A percentile compares a stretch with the other conserved stretches of the same genome.
These are phyloP conservation scores for Chaetomiaceae sp. DNA, from an alignment of 2,329 filamentous ascomycete genomes.

Conservation along the genomic window DNA sequence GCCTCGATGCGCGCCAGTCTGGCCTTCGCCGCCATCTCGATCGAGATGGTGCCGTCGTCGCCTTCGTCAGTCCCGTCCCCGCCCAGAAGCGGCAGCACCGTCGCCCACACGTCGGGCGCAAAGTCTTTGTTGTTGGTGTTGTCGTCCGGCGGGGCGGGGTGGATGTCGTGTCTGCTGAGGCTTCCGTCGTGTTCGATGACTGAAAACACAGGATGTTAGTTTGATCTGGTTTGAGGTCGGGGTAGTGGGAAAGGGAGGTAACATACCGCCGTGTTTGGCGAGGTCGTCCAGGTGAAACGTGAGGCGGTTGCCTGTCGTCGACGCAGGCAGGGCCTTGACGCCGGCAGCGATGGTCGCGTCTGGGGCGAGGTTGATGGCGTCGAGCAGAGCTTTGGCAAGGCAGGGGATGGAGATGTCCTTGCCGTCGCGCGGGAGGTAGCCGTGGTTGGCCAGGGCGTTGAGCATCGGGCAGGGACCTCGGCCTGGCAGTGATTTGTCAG, in stretches of 20 bases:
- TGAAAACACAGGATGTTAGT: constrained; percentile 5
- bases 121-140: constrained; percentile 32
- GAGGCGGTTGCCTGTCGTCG: constrained; percentile 28
- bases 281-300: constrained; percentile 32
- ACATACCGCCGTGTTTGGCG: constrained; percentile 24
- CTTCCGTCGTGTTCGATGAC: constrained; percentile 36
- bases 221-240: not conserved
- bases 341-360: constrained; percentile 14
- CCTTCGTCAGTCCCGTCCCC: too few species aligned
- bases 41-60: constrained; percentile 25
- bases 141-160: constrained; percentile 26
- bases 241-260: not conserved
- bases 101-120: constrained; percentile 27
- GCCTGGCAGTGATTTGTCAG: not conserved
- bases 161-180: constrained; percentile 30
- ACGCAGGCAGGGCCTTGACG: constrained; percentile 23
- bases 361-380: constrained; percentile 20
- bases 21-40: constrained; percentile 29
- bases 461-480: constrained; percentile 27
- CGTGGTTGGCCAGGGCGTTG: constrained; percentile 30
- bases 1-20: constrained; percentile 27
- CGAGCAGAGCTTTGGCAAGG: constrained; percentile 19
- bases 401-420: constrained; percentile 20
- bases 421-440: constrained; percentile 27
- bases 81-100: constrained; percentile 21